Base-by-base conservation (phyloP, 257 asterid genomes). In the Solanum bukasovii region DNA sequence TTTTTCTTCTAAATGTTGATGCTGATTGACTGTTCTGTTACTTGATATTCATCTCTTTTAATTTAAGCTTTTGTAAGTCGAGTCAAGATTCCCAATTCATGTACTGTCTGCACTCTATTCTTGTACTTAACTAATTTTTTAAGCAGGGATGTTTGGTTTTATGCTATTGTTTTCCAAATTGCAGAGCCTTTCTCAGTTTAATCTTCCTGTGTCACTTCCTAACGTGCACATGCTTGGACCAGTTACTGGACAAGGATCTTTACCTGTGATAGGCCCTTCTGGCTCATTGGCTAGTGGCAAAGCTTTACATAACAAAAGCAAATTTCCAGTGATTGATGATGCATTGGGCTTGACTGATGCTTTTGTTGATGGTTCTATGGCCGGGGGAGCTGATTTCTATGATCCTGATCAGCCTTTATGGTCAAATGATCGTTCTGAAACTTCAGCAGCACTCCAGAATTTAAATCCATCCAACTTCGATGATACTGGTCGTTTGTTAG, bases 381-480 rank as follows among this genome's bases (percentile, higher is more conserved):
- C 92, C 23, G 97, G 91, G 86, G 94, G 93, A 38, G 89, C 98
- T 84, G 99, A 97, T 91, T 89, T 94, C 79, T 97, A 97, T 88
- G 99, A 97, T 91, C 99, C 99, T 84, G 99, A 97, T 90, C 99
- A 97, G 91, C 99, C 99, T 88, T 88, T 95, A 86, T 96, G 98
- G 98, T 85, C 94, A 77, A 93, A 92, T 92, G 93, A 92, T 90
- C 91, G 91, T 89, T 89, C 94, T 27, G 94, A 93, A 91, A 92
- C 96, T 83, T 93, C 98, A 75, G 89, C 94, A 74, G 94, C 95
- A 68, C 92, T 92, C 59, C 89, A 83, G 77, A 91, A 90, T 86
- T 89, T 91, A 67, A 92, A 92, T 89, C 91, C 93, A 86, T 88
- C 95, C 72, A 90, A 90, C 90, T 90, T 87, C 78, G 96, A 93